phyloP scores from a whole-genome alignment of 148 eudicot species.

The Fagopyrum esculentum region DNA sequence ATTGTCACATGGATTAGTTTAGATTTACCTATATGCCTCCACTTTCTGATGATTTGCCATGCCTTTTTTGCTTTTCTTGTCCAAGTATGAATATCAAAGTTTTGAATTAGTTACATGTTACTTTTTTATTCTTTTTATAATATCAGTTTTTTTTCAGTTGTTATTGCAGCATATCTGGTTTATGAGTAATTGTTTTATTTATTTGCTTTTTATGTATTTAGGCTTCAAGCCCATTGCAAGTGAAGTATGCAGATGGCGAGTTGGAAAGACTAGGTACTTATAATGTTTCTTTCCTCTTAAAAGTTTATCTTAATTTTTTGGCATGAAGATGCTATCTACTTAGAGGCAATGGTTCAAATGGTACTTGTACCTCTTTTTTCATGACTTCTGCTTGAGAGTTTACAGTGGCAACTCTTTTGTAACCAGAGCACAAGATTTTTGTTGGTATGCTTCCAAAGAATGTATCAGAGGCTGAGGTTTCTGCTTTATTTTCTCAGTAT shows the following conservation, averaged over 20 bases:
- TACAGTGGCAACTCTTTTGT: neutral
- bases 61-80: no score
- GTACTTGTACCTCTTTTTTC: no score
- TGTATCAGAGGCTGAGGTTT: constrained; percentile 78
- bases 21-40: no score
- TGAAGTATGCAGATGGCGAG: constrained; percentile 99
- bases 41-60: no score
- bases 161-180: neutral
- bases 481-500: constrained; percentile 81
- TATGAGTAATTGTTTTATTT: neutral
- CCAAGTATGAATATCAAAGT: no score
- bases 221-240: constrained; percentile 99
- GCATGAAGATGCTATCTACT: neutral
- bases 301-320: constrained; percentile 6
- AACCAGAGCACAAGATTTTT: constrained; percentile 88
- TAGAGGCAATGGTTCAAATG: no score
- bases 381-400: neutral
- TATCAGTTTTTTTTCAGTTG: neutral
- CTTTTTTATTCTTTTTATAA: neutral
- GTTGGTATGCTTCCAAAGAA: constrained; percentile 99
- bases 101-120: neutral
- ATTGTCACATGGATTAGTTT: no score
- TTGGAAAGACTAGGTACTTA: constrained; percentile 85
- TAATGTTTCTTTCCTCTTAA: constrained; percentile 15
- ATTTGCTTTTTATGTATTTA: constrained; percentile 19